Conservation (phyloP, 2,329 filamentous ascomycete species). For the Pseudocercospora pini-densiflorae region DNA sequence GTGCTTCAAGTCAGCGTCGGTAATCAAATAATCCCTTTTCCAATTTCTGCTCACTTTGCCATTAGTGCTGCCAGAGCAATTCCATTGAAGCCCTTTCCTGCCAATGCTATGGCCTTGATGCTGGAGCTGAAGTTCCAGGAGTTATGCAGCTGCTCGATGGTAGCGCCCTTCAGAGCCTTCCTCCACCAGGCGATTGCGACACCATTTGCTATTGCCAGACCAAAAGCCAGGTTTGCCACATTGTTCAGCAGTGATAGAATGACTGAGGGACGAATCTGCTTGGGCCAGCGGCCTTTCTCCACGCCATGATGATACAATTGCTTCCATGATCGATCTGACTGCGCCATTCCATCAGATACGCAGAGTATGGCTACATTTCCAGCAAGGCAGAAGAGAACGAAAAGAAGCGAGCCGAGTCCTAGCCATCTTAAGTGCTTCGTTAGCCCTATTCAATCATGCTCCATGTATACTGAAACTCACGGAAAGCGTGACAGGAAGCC, state of each 20-base stretch:
- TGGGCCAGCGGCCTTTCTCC: neutral
- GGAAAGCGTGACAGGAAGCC: slow-evolving; percentile 6
- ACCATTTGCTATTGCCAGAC: slow-evolving; percentile 29
- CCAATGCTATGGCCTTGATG: neutral
- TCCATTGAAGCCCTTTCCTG: neutral
- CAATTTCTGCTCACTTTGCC: neutral
- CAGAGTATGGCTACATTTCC: neutral
- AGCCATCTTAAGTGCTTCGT: neutral
- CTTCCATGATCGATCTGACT: slow-evolving; percentile 1
- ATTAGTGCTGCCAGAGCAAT: slow-evolving; percentile 3
- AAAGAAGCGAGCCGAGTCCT: neutral
- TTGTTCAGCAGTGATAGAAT: slow-evolving; percentile 26
- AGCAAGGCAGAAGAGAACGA: neutral
- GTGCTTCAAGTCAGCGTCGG: neutral
- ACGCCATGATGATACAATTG: neutral
- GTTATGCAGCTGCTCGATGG: slow-evolving; percentile 23
- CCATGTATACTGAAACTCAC: neutral
- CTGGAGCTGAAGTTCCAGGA: neutral
- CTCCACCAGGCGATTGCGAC: slow-evolving; percentile 35
- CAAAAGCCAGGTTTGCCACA: slow-evolving; percentile 25
- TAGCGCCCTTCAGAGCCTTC: slow-evolving; percentile 28
- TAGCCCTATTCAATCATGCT: neutral
- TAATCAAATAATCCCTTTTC: no score
- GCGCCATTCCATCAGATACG: neutral
- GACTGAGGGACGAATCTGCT: slow-evolving; percentile 20